These are phyloP conservation scores for Aspergillus olivimuriae DNA, from an alignment of 495 filamentous ascomycete species.

Conservation along the genomic window DNA sequence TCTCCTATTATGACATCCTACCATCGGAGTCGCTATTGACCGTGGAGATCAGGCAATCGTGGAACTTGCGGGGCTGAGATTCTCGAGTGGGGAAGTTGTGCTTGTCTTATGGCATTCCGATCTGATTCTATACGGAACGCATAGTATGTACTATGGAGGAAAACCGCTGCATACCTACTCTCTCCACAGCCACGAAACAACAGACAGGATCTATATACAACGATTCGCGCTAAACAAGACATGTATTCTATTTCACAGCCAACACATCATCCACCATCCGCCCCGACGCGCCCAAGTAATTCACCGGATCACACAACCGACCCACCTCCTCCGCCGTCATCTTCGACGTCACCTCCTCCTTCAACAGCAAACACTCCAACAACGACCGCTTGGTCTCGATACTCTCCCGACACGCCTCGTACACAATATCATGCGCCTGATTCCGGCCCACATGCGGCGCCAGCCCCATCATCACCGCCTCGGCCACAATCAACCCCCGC, in stretches of 20 bases:
- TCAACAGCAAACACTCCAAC: conserved; percentile 31
- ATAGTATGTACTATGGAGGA: too few relatives aligned
- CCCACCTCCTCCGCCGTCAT: conserved; percentile 31
- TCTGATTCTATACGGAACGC: too few relatives aligned
- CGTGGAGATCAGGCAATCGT: too few relatives aligned
- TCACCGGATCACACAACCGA: conserved; percentile 41
- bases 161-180: too few relatives aligned
- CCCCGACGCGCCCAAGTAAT: conserved; percentile 42
- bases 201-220: too few relatives aligned
- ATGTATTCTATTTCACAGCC: conserved; percentile 16
- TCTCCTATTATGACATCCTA: too few relatives aligned
- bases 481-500: conserved; percentile 45
- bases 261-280: conserved; percentile 48
- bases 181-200: too few relatives aligned
- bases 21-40: too few relatives aligned
- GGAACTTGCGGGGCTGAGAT: too few relatives aligned
- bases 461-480: conserved; percentile 53
- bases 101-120: too few relatives aligned
- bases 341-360: conserved; percentile 32
- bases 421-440: conserved; percentile 47
- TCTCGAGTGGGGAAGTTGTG: too few relatives aligned
- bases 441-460: conserved; percentile 42
- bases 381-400: conserved; percentile 38
- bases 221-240: neutral
- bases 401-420: conserved; percentile 45